phyloP scores from a whole-genome alignment of 306 rosid genomes.

The Trifolium fragiferum region DNA sequence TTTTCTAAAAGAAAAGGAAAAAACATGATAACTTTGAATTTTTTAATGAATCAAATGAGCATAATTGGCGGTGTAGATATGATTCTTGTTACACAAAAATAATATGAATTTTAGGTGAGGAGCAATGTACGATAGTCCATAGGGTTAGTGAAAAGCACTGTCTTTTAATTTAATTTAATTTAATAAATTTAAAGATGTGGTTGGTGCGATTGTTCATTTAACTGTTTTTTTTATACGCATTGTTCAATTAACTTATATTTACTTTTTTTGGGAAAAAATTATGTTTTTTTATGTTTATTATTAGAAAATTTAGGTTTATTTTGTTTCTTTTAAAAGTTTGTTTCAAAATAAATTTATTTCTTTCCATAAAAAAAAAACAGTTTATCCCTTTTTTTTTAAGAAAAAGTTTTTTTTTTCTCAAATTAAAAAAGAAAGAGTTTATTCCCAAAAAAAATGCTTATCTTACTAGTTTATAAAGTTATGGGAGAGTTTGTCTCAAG shows the following conservation, averaged over 20 bases:
- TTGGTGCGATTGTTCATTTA: constrained; percentile 1
- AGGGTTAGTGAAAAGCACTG: neutral
- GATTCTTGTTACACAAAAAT: neutral
- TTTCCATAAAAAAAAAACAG: too few relatives aligned
- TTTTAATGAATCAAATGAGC: neutral
- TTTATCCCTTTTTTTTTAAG: too few relatives aligned
- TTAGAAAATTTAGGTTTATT: neutral
- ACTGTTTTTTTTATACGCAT: too few relatives aligned
- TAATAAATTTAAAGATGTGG: neutral
- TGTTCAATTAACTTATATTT: neutral
- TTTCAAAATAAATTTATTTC: too few relatives aligned
- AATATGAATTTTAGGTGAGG: neutral
- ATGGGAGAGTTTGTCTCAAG: too few relatives aligned
- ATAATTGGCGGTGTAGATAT: constrained; percentile 5
- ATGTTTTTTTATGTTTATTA: neutral
- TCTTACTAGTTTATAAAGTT: too few relatives aligned
- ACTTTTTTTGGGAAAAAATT: neutral
- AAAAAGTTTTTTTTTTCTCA: too few relatives aligned
- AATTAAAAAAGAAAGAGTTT: too few relatives aligned
- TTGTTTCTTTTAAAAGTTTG: neutral
- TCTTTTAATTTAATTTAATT: neutral
- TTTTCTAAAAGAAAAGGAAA: neutral
- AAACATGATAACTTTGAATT: neutral
- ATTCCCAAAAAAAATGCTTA: too few relatives aligned
- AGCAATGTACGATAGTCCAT: neutral